Conservation (phyloP, 768 basidiomycete species). For the Crepidotus variabilis region DNA sequence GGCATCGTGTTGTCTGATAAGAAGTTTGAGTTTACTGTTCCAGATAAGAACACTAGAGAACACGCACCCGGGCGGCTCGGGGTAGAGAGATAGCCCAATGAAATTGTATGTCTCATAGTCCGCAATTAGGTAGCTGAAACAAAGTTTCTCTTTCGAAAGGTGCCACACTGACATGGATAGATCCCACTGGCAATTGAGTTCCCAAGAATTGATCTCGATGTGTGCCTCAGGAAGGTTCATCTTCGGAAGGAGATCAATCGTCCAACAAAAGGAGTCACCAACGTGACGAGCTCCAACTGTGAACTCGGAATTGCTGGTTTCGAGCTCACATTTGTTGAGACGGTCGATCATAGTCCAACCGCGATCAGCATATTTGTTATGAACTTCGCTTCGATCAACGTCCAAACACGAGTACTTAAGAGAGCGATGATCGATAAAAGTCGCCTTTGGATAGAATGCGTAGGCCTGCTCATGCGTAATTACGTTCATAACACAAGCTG, state of each 20-base stretch:
- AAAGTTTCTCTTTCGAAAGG: no score
- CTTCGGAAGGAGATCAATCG: not conserved
- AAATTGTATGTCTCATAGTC: no score
- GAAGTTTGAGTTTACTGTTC: no score
- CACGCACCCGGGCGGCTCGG: no score
- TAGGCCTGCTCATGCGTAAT: constrained; percentile 36
- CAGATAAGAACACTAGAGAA: no score
- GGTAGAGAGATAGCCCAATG: no score
- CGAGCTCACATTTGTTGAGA: not conserved
- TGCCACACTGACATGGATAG: no score
- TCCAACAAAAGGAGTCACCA: constrained; percentile 19
- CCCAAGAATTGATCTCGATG: constrained; percentile 8
- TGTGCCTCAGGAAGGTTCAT: not conserved
- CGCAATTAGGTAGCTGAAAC: no score
- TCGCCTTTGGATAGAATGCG: constrained; percentile 34
- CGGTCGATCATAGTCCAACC: constrained; percentile 27
- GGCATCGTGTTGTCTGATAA: no score
- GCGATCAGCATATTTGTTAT: constrained; percentile 30
- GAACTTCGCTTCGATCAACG: constrained; percentile 4
- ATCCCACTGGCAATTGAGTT: not conserved
- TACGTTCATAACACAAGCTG: constrained; percentile 42
- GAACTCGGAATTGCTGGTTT: constrained; percentile 15
- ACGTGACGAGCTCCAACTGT: constrained; percentile 21
- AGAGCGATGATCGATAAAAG: constrained; percentile 28
- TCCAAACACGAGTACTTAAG: constrained; percentile 15